Percentiles rank a stretch among this genome's conserved stretches.
These are phyloP conservation scores for Sporobolomyces phaffii DNA, from an alignment of 768 basidiomycete species.

Conservation along the genomic window DNA sequence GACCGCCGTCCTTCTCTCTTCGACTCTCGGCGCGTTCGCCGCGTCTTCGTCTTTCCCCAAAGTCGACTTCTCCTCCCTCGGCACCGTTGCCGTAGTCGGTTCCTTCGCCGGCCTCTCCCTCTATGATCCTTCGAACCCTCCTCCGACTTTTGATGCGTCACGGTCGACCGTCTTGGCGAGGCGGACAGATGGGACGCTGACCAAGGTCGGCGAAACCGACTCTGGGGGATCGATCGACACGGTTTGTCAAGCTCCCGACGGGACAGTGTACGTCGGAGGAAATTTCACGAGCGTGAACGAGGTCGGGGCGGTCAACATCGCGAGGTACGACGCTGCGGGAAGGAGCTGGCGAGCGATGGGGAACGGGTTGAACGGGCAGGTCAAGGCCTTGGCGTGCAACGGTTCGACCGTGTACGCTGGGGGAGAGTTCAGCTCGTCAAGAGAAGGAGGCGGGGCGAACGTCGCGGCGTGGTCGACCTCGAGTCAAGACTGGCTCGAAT, in stretches of 20 bases:
- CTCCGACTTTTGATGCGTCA: constrained; percentile 57
- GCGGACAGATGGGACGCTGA: constrained; percentile 60
- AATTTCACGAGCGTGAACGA: constrained; percentile 67
- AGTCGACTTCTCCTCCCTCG: constrained; percentile 75
- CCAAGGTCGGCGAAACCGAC: constrained; percentile 69
- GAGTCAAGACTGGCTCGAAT: constrained; percentile 58
- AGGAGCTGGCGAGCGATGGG: constrained; percentile 60
- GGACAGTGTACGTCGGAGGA: constrained; percentile 62
- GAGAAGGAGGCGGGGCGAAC: constrained; percentile 3
- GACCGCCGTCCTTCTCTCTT: not conserved
- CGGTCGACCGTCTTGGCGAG: constrained; percentile 46
- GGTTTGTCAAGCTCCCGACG: constrained; percentile 53
- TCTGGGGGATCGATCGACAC: constrained; percentile 68
- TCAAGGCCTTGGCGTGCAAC: constrained; percentile 31
- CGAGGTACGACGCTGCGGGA: constrained; percentile 57
- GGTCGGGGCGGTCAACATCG: constrained; percentile 63
- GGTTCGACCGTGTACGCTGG: constrained; percentile 45
- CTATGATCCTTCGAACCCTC: constrained; percentile 61
- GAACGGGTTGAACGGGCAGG: constrained; percentile 62
- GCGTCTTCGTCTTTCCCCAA: constrained; percentile 20
- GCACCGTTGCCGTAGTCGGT: constrained; percentile 79
- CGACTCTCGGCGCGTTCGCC: not conserved
- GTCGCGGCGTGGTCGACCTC: constrained; percentile 46
- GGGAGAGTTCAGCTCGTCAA: constrained; percentile 42
- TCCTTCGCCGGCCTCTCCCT: constrained; percentile 80